Conservation (phyloP, 208 protist genomes). For the Leishmania arabica region DNA sequence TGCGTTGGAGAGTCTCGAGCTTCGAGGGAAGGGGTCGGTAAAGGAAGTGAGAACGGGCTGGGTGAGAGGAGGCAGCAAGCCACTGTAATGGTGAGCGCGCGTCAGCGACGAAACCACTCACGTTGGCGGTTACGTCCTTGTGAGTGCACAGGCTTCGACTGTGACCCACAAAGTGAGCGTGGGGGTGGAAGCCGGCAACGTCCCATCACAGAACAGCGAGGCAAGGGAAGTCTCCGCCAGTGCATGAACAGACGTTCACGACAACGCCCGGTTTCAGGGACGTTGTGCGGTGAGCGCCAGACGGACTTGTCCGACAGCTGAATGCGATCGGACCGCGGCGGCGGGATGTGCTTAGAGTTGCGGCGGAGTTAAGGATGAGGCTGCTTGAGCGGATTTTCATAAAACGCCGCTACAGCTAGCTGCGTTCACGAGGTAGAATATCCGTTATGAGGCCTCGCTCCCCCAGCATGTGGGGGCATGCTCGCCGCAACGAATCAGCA, state of each 20-base stretch:
- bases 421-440: neutral
- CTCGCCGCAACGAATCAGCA: neutral
- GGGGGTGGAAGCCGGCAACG: constrained; percentile 53
- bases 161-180: constrained; percentile 23
- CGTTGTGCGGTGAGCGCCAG: constrained; percentile 26
- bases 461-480: neutral
- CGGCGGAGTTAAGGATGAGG: constrained; percentile 2
- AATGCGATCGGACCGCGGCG: neutral
- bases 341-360: neutral
- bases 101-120: constrained; percentile 21
- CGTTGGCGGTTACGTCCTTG: neutral
- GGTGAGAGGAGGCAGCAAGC: constrained; percentile 19
- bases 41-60: constrained; percentile 27
- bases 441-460: constrained; percentile 6
- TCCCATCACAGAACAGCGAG: constrained; percentile 47
- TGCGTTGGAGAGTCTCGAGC: constrained; percentile 24
- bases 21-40: constrained; percentile 27
- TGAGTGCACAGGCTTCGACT: constrained; percentile 17
- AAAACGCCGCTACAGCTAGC: neutral
- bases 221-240: constrained; percentile 49
- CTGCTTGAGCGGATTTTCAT: constrained; percentile 5
- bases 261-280: constrained; percentile 23
- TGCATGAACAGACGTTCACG: constrained; percentile 46
- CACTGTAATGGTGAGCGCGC: constrained; percentile 24
- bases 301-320: constrained; percentile 44